Percentiles rank a stretch among this genome's conserved stretches.
These are phyloP conservation scores for Mortierella sp. DNA, from an alignment of 371 early-diverging fungal genomes.

Conservation along the genomic window DNA sequence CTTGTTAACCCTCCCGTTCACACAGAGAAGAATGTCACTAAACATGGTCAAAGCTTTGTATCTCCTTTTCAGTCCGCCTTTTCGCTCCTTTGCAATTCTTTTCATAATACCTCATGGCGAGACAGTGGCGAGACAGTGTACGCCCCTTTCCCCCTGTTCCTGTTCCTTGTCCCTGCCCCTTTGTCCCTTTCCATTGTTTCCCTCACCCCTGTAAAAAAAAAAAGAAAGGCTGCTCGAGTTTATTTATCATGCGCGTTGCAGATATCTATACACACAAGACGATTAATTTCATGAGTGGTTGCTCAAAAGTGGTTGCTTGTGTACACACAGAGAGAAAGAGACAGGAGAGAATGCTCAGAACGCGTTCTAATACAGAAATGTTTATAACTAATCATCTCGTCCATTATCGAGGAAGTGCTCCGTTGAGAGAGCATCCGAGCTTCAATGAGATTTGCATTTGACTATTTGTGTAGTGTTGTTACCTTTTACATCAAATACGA, in stretches of 20 bases:
- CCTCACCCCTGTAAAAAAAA: constrained; percentile 3
- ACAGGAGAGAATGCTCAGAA: no score
- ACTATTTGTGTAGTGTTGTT: no score
- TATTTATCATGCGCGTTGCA: not conserved
- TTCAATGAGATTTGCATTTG: no score
- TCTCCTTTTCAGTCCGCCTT: not conserved
- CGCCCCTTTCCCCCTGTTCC: constrained; percentile 8
- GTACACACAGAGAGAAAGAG: not conserved
- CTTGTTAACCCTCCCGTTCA: not conserved
- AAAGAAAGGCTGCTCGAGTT: not conserved
- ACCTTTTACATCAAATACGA: no score
- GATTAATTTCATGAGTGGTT: not conserved
- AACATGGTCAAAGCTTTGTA: constrained; percentile 5
- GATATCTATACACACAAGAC: not conserved
- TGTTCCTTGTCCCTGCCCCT: not conserved
- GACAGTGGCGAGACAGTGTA: not conserved
- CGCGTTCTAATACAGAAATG: not conserved
- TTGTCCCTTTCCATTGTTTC: constrained; percentile 5
- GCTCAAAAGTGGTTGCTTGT: constrained; percentile 9
- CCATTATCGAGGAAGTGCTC: not conserved
- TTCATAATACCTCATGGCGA: constrained; percentile 14
- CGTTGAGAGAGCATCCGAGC: no score
- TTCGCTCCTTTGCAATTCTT: not conserved
- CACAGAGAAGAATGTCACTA: not conserved
- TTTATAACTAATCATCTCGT: not conserved